Evolutionary conservation across 2,329 filamentous ascomycete species (phyloP).

Genomic region (Beauveria brongniartii): DNA sequence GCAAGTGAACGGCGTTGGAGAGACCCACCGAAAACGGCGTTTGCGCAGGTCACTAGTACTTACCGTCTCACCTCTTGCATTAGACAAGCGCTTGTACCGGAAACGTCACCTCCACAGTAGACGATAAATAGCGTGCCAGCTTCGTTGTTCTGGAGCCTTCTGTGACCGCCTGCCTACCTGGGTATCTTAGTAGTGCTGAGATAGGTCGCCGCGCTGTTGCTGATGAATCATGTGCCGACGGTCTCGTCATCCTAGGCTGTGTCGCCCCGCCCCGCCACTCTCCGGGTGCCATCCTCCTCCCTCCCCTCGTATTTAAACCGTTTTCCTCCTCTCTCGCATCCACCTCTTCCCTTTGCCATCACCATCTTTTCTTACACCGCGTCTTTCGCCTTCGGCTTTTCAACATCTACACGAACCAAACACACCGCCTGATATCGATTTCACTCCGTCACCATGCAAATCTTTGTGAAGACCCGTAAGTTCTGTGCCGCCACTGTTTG

Average conservation of each 20-base stretch:
- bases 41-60: conserved; percentile 3
- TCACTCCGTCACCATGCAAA: conserved; percentile 60
- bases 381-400: background rate
- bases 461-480: conserved; percentile 95
- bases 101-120: conserved; percentile 13
- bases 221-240: conserved; percentile 29
- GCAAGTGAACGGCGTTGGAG: background rate
- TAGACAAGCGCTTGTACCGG: conserved; percentile 16
- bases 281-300: conserved; percentile 18
- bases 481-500: conserved; percentile 24
- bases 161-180: conserved; percentile 11
- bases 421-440: background rate
- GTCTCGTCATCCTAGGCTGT: conserved; percentile 20
- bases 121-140: background rate
- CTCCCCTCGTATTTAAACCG: conserved; percentile 24
- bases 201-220: conserved; percentile 18
- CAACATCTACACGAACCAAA: conserved; percentile 1
- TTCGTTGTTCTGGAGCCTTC: conserved; percentile 32
- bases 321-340: conserved; percentile 17
- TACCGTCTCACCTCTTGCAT: background rate
- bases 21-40: conserved; percentile 7
- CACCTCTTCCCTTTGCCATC: conserved; percentile 12
- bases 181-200: background rate
- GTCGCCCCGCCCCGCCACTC: conserved; percentile 23
- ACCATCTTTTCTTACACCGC: conserved; percentile 12